A percentile compares a stretch with the other conserved stretches of the same genome.
phyloP scores from a whole-genome alignment of 1,139 yeast genomes.

The Lodderomyces orthopsilosis region DNA sequence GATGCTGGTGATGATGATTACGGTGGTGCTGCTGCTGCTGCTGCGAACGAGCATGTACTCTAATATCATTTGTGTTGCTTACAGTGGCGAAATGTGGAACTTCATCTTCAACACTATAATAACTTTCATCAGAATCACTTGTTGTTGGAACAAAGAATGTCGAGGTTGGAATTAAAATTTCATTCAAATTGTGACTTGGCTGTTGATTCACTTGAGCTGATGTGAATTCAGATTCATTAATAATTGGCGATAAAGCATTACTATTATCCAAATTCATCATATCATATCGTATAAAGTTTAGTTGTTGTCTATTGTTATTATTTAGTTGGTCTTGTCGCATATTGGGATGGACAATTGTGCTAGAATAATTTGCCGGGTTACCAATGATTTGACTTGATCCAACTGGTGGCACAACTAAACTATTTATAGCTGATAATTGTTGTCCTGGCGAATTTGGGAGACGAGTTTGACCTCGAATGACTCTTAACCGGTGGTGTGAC shows the following conservation, averaged over 20 bases:
- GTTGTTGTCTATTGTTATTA: constrained; percentile 1
- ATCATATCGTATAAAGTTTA: constrained; percentile 13
- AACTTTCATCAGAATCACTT: constrained; percentile 12
- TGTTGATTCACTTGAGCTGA: constrained; percentile 2
- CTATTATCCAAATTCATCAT: constrained; percentile 12
- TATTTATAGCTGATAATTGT: constrained; percentile 11
- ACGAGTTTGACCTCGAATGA: constrained; percentile 3
- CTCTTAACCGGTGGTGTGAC: not conserved
- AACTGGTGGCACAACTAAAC: constrained; percentile 15
- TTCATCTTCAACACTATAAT: constrained; percentile 7
- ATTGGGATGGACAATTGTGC: constrained; percentile 14
- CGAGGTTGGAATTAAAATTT: constrained; percentile 7
- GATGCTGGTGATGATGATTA: not conserved
- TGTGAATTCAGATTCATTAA: constrained; percentile 6
- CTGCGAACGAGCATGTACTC: not conserved
- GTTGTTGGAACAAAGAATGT: constrained; percentile 5
- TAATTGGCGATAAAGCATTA: constrained; percentile 10
- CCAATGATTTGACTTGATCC: constrained; percentile 8
- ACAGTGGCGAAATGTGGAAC: not conserved
- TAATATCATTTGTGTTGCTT: not conserved
- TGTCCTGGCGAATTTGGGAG: constrained; percentile 10
- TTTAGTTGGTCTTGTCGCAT: constrained; percentile 2
- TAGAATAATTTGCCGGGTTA: constrained; percentile 11
- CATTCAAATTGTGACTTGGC: not conserved
- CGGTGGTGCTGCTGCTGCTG: not conserved